Conservation (phyloP, 306 rosid species). For the Medicago arabica region DNA sequence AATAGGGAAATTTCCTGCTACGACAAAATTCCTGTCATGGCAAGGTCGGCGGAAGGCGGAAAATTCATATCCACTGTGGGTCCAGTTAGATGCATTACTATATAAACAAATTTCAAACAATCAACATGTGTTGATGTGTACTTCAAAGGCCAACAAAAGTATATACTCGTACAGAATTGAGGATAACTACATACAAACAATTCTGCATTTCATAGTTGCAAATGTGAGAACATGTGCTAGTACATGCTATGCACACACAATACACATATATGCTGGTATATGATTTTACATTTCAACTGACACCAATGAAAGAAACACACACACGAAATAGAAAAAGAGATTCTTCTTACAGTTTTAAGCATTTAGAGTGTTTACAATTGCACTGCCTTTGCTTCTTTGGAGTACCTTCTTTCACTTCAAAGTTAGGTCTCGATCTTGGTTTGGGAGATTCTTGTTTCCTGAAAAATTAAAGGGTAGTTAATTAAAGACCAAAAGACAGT, state of each 20-base stretch:
- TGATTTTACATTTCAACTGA: not conserved
- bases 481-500: conserved; percentile 35
- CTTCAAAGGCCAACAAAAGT: conserved; percentile 36
- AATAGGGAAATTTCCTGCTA: not conserved
- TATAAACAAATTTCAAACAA: not conserved
- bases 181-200: conserved; percentile 32
- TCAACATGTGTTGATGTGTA: conserved; percentile 17
- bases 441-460: conserved; percentile 96
- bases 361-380: conserved; percentile 93
- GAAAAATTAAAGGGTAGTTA: conserved; percentile 47
- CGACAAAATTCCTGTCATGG: not conserved
- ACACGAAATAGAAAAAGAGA: conserved; percentile 29
- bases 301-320: conserved; percentile 16
- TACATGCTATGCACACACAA: not conserved
- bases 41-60: not conserved
- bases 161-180: conserved; percentile 16
- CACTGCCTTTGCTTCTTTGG: conserved; percentile 99
- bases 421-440: conserved; percentile 73
- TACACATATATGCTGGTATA: not conserved
- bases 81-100: not conserved
- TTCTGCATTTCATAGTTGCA: conserved; percentile 20
- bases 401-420: conserved; percentile 79
- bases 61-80: not conserved
- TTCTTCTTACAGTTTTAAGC: conserved; percentile 89
- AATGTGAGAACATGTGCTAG: not conserved